A percentile compares a stretch with the other conserved stretches of the same genome.
Conservation (phyloP, 805 yeast species). For the Diddensiella transvaalensis region DNA sequence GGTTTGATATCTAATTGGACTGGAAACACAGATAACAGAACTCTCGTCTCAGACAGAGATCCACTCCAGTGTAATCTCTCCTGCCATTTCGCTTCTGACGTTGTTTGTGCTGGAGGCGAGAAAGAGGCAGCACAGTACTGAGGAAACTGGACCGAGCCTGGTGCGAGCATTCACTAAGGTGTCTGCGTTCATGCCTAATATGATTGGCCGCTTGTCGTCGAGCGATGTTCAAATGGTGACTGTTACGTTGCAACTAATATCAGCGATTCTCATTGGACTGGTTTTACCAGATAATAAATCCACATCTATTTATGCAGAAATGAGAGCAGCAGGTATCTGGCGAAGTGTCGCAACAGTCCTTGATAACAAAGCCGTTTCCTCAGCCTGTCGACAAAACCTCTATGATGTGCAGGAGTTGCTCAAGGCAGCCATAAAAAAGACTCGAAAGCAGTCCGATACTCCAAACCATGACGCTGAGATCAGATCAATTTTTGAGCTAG, state of each 20-base stretch:
- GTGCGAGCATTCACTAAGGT: constrained; percentile 10
- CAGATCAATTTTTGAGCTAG: constrained; percentile 12
- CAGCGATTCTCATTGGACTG: constrained; percentile 19
- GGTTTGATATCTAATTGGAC: no score
- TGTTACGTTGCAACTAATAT: constrained; percentile 20
- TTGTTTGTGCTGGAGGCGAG: constrained; percentile 20
- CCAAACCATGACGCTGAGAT: constrained; percentile 7
- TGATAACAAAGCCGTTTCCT: constrained; percentile 21
- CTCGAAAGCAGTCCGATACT: constrained; percentile 12
- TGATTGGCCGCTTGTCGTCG: constrained; percentile 17
- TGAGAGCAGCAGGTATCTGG: constrained; percentile 25
- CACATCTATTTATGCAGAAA: constrained; percentile 18
- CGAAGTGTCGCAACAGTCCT: constrained; percentile 19
- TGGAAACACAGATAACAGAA: not conserved
- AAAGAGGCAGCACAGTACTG: constrained; percentile 5
- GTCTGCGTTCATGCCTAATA: constrained; percentile 15
- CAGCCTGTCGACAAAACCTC: constrained; percentile 23
- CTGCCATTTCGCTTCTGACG: constrained; percentile 22
- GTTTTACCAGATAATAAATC: constrained; percentile 14
- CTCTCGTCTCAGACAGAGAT: constrained; percentile 8
- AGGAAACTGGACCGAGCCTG: constrained; percentile 9
- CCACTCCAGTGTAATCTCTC: constrained; percentile 14
- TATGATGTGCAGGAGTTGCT: constrained; percentile 25
- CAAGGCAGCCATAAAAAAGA: constrained; percentile 22
- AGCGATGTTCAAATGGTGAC: constrained; percentile 16